Conservation (phyloP, 805 yeast species). For the Komagataella mondaviorum region DNA sequence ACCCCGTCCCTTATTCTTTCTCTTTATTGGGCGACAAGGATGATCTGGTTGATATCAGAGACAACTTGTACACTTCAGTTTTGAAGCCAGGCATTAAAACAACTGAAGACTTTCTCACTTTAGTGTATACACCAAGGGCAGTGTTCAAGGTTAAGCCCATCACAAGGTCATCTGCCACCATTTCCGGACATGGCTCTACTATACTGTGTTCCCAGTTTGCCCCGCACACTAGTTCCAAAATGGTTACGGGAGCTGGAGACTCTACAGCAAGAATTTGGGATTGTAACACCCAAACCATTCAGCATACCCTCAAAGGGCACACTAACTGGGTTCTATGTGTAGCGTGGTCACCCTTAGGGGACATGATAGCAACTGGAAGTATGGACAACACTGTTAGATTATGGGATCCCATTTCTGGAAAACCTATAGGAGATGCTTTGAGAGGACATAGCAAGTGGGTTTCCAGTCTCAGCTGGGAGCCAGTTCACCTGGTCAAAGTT, state of each 20-base stretch:
- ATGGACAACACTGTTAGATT: slow-evolving; percentile 84
- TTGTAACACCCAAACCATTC: slow-evolving; percentile 87
- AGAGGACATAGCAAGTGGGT: slow-evolving; percentile 85
- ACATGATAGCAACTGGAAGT: slow-evolving; percentile 85
- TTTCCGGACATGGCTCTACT: slow-evolving; percentile 92
- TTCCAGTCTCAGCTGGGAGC: slow-evolving; percentile 88
- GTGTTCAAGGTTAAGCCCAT: slow-evolving; percentile 87
- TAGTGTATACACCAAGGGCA: slow-evolving; percentile 90
- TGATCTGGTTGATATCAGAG: slow-evolving; percentile 56
- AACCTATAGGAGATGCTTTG: slow-evolving; percentile 58
- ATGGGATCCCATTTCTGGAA: slow-evolving; percentile 76
- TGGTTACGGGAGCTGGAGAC: slow-evolving; percentile 96
- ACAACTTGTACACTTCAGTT: slow-evolving; percentile 66
- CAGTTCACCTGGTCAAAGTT: slow-evolving; percentile 61
- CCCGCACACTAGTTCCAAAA: slow-evolving; percentile 69
- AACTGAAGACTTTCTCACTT: slow-evolving; percentile 85
- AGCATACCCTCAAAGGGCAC: slow-evolving; percentile 72
- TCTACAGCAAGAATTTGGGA: slow-evolving; percentile 95
- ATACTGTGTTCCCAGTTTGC: slow-evolving; percentile 89
- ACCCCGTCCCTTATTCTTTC: slow-evolving; percentile 84
- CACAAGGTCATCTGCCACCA: slow-evolving; percentile 83
- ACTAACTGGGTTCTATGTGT: slow-evolving; percentile 90
- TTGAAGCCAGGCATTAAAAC: slow-evolving; percentile 78
- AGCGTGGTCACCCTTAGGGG: slow-evolving; percentile 86
- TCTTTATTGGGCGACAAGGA: slow-evolving; percentile 35